phyloP scores from a whole-genome alignment of 2,329 filamentous ascomycete species.

The Aureobasidium melanogenum region DNA sequence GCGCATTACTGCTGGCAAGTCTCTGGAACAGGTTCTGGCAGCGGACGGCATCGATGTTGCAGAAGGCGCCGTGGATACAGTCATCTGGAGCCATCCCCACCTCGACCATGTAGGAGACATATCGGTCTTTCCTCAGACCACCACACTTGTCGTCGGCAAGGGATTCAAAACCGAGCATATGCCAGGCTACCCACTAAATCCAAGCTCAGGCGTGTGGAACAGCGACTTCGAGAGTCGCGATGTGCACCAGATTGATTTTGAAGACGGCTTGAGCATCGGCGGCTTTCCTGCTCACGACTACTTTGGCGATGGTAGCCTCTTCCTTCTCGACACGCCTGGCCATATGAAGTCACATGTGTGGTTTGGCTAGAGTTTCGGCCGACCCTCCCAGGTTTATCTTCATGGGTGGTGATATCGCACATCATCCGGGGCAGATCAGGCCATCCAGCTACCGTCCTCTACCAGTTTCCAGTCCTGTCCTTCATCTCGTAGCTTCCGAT shows the following conservation, averaged over 20 bases:
- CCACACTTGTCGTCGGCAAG: too few relatives aligned
- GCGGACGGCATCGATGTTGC: too few relatives aligned
- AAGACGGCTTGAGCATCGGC: too few relatives aligned
- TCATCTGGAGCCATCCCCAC: too few relatives aligned
- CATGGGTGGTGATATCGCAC: conserved; percentile 41
- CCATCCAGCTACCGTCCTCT: conserved; percentile 2
- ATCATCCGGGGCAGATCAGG: not conserved
- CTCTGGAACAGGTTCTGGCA: conserved; percentile 25
- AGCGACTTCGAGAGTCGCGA: too few relatives aligned
- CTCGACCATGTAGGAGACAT: too few relatives aligned
- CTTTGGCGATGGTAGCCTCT: conserved; percentile 50
- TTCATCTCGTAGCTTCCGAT: not conserved
- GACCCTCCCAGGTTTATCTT: conserved; percentile 41
- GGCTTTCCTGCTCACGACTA: conserved; percentile 42
- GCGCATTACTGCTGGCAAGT: conserved; percentile 34
- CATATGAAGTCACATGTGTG: conserved; percentile 42
- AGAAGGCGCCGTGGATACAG: too few relatives aligned
- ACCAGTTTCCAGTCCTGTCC: not conserved
- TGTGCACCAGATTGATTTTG: too few relatives aligned
- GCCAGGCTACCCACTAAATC: too few relatives aligned
- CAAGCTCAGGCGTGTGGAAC: too few relatives aligned
- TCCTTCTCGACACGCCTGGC: conserved; percentile 45
- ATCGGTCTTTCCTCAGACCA: too few relatives aligned
- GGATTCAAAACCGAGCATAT: too few relatives aligned
- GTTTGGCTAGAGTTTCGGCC: conserved; percentile 34